Evolutionary conservation across 1,284 basidiomycete genomes (phyloP), one percentile per base, ranked within the genome.

Genomic region (Ceratobasidium theobromae): DNA sequence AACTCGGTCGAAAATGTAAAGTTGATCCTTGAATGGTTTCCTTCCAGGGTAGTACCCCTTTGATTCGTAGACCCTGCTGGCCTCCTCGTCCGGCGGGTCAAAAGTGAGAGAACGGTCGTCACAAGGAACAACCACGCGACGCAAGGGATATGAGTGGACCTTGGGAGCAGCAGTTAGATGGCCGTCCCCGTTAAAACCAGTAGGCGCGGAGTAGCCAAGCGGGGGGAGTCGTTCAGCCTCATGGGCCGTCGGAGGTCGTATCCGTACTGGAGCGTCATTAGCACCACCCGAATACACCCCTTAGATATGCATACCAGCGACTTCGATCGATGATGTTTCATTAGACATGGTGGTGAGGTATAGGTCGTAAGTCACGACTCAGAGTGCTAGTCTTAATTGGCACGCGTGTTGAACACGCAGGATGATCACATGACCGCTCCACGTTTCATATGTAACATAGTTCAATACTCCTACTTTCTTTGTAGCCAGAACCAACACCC

Each of bases 1-100:
- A 27, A 98, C 93, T 58, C 82, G 84, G 77, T 98, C 95, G 75
- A 98, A 98, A 81, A 95, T 93, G 77, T 96, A 98, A 66, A 95
- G 86, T 74, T 88, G 87, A 77, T 96, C 91, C 76, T 95, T 95
- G 80, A 95, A 95, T 68, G 92, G 82, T 74, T 90, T 92, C 43
- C 89, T 90, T 45, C 92, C 92, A 0, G 89, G 90, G 71, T 89
- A 72, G 72, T 91, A 92, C 4, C 91, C 91, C 25, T 89, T 81
- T 74, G 89, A 86, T 54, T 90, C 82, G 73, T 93, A 92, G 0
- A 89, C 84, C 57, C 80, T 80, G 25, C 86, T 84, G 68, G 79
- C 83, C 76, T 93, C 90, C 74, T 86, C 87, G 75, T 96, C 93
- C 64, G 93, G 89, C 43, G 93, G 93, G 76, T 98, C 95, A 74